phyloP scores from a whole-genome alignment of 805 yeast species.

The Saccharomycopsis sp. region DNA sequence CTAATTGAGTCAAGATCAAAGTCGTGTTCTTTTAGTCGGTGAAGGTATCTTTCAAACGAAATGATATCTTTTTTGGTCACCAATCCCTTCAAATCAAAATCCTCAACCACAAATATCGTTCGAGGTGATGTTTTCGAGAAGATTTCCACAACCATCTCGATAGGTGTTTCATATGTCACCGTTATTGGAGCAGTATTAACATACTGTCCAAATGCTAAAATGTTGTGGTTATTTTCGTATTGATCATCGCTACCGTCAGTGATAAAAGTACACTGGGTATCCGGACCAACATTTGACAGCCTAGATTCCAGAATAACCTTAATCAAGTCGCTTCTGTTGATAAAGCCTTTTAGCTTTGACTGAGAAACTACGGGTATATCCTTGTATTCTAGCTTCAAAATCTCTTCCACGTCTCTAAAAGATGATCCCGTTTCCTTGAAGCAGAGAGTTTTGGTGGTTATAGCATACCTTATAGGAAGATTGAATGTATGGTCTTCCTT shows the following conservation, averaged over 20 bases:
- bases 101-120: slow-evolving; percentile 52
- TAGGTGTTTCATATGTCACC: slow-evolving; percentile 44
- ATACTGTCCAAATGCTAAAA: neutral
- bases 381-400: slow-evolving; percentile 2
- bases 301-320: neutral
- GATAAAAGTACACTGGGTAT: neutral
- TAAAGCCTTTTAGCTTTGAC: neutral
- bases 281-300: neutral
- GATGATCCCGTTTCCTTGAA: neutral
- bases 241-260: neutral
- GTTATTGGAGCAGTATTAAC: slow-evolving; percentile 30
- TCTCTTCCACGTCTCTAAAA: neutral
- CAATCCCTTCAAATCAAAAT: slow-evolving; percentile 63
- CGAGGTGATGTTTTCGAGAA: slow-evolving; percentile 80
- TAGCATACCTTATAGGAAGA: slow-evolving; percentile 40
- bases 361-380: slow-evolving; percentile 3
- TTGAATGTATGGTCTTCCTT: slow-evolving; percentile 62
- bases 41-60: slow-evolving; percentile 43
- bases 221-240: neutral
- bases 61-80: slow-evolving; percentile 80
- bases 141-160: slow-evolving; percentile 57
- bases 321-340: neutral
- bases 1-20: slow-evolving; percentile 8
- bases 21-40: slow-evolving; percentile 21
- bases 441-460: slow-evolving; percentile 46